Percentiles rank a stretch among this genome's conserved stretches.
Conservation (phyloP, 768 basidiomycete genomes). For the Saitozyma podzolica region DNA sequence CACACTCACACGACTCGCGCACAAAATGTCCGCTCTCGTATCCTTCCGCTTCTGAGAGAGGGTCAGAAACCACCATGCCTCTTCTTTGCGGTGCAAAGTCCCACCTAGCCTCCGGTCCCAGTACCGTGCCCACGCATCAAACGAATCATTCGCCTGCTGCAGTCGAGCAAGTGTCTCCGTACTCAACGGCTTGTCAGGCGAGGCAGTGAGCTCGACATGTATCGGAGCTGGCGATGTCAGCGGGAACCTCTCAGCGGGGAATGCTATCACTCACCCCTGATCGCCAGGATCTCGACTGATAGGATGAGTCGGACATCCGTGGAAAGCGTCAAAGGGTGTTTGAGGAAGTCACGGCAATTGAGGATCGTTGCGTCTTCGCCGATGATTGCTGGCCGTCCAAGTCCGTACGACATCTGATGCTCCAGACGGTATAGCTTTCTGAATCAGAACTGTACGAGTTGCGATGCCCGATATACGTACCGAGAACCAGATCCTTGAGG, state of each 20-base stretch:
- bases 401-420: slow-evolving; percentile 95
- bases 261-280: slow-evolving; percentile 57
- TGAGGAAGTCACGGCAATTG: slow-evolving; percentile 75
- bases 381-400: slow-evolving; percentile 86
- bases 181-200: slow-evolving; percentile 68
- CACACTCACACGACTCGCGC: slow-evolving; percentile 25
- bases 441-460: slow-evolving; percentile 6
- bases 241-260: background rate
- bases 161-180: slow-evolving; percentile 72
- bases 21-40: slow-evolving; percentile 60
- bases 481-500: slow-evolving; percentile 87
- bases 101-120: slow-evolving; percentile 49
- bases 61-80: no score
- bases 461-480: slow-evolving; percentile 20
- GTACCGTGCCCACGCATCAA: slow-evolving; percentile 68
- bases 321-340: slow-evolving; percentile 83
- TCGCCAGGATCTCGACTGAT: slow-evolving; percentile 86
- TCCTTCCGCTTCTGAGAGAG: slow-evolving; percentile 32
- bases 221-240: slow-evolving; percentile 61
- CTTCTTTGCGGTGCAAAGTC: no score
- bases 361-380: slow-evolving; percentile 89
- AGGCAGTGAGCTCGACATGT: slow-evolving; percentile 76
- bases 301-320: slow-evolving; percentile 94
- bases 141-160: slow-evolving; percentile 71
- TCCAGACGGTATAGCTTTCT: slow-evolving; percentile 76